Conservation (phyloP, 2,329 filamentous ascomycete genomes). For the Penicillium thymicola region DNA sequence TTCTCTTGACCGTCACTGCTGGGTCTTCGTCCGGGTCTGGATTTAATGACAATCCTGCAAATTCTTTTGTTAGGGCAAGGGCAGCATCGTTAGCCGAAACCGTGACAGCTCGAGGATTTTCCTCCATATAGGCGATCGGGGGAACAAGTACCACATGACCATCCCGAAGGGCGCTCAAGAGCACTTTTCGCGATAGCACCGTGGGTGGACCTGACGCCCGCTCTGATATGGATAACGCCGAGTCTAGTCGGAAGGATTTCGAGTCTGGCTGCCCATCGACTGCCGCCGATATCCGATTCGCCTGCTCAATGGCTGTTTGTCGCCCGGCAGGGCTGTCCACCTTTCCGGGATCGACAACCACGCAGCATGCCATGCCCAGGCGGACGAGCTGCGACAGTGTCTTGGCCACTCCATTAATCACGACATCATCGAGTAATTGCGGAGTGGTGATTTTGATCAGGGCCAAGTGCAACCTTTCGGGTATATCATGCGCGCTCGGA, state of each 20-base stretch:
- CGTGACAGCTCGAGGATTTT: conserved; percentile 47
- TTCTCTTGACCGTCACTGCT: conserved; percentile 37
- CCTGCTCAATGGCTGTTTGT: conserved; percentile 58
- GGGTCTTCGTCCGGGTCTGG: conserved; percentile 45
- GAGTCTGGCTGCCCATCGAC: conserved; percentile 67
- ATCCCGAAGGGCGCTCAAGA: conserved; percentile 64
- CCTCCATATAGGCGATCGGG: conserved; percentile 58
- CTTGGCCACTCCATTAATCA: conserved; percentile 70
- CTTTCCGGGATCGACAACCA: conserved; percentile 71
- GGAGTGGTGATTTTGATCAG: conserved; percentile 79
- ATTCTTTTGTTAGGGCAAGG: conserved; percentile 71
- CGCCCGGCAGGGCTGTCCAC: conserved; percentile 42
- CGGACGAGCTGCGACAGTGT: conserved; percentile 80
- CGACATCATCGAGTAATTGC: conserved; percentile 65
- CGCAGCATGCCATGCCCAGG: conserved; percentile 75
- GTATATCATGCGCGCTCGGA: conserved; percentile 34
- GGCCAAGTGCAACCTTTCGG: conserved; percentile 67
- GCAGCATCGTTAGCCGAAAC: conserved; percentile 63
- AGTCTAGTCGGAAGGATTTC: conserved; percentile 66
- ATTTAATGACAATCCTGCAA: conserved; percentile 62
- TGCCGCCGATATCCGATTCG: conserved; percentile 68
- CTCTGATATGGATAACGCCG: conserved; percentile 46
- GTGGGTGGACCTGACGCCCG: conserved; percentile 33
- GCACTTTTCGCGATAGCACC: conserved; percentile 47
- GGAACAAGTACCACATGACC: conserved; percentile 70